Evolutionary conservation across 1,284 basidiomycete genomes (phyloP).

Genomic region (Ceratobasidium sp.): DNA sequence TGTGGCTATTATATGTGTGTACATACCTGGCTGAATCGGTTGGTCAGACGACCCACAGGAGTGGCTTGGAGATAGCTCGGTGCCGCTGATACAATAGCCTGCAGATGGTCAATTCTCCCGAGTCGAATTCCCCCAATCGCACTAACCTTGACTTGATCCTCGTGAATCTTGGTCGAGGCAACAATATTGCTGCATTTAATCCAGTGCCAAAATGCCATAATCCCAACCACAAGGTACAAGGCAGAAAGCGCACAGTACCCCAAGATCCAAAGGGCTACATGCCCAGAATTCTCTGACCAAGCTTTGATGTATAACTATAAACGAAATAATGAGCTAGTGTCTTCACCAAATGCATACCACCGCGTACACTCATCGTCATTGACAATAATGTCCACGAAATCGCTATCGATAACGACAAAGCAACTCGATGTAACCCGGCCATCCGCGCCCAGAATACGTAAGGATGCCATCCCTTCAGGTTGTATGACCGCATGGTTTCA

Average conservation of each 20-base stretch:
- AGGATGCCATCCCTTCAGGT: constrained; percentile 8
- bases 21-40: constrained; percentile 28
- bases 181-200: not conserved
- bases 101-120: not conserved
- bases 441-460: constrained; percentile 11
- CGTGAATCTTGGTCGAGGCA: constrained; percentile 8
- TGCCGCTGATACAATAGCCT: not conserved
- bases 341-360: not conserved
- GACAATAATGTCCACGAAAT: not conserved
- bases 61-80: constrained; percentile 9
- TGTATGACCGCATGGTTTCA: not conserved
- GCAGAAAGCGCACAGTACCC: constrained; percentile 3
- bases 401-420: not conserved
- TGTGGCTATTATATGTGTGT: not conserved
- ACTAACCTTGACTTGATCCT: constrained; percentile 11
- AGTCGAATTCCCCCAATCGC: no score
- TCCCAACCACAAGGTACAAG: not conserved
- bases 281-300: constrained; percentile 4
- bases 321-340: not conserved
- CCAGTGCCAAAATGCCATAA: not conserved
- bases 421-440: constrained; percentile 10
- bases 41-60: not conserved
- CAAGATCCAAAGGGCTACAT: not conserved
- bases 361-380: not conserved
- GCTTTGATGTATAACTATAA: constrained; percentile 3